A percentile compares a stretch with the other conserved stretches of the same genome.
phyloP scores from a whole-genome alignment of 257 asterid species.

The Rauvolfia tetraphylla region DNA sequence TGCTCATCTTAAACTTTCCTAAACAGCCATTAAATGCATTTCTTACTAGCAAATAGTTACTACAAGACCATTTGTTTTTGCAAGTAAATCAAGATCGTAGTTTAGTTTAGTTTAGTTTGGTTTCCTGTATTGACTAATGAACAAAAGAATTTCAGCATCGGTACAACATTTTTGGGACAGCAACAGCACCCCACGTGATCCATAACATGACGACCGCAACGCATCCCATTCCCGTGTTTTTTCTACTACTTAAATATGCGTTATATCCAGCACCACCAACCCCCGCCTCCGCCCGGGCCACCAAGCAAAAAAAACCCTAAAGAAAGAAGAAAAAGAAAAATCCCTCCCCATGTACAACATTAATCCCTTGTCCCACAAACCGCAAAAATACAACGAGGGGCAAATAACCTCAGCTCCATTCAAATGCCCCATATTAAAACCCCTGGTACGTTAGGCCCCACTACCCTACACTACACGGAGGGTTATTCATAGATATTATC shows the following conservation, averaged over 20 bases:
- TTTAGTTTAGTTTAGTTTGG: too few relatives aligned
- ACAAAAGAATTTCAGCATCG: not conserved
- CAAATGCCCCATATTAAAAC: not conserved
- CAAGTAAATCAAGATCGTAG: too few relatives aligned
- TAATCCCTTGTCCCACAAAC: conserved; percentile 5
- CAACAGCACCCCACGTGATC: not conserved
- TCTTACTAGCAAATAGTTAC: too few relatives aligned
- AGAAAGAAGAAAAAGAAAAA: too few relatives aligned
- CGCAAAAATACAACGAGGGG: not conserved
- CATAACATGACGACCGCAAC: not conserved
- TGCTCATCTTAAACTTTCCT: too few relatives aligned
- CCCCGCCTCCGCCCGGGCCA: too few relatives aligned
- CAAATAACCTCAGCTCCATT: not conserved
- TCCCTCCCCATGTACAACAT: conserved; percentile 26
- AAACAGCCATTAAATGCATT: too few relatives aligned
- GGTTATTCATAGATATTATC: not conserved
- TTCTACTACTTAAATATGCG: not conserved
- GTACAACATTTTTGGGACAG: not conserved
- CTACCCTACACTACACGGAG: not conserved
- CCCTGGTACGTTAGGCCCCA: not conserved
- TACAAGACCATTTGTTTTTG: too few relatives aligned
- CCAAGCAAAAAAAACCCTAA: not conserved
- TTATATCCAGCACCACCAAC: not conserved
- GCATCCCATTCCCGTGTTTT: not conserved
- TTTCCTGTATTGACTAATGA: too few relatives aligned